A percentile compares a stretch with the other conserved stretches of the same genome.
These are phyloP conservation scores for Babjeviella inositovora DNA, from an alignment of 805 yeast genomes.

Conservation along the genomic window DNA sequence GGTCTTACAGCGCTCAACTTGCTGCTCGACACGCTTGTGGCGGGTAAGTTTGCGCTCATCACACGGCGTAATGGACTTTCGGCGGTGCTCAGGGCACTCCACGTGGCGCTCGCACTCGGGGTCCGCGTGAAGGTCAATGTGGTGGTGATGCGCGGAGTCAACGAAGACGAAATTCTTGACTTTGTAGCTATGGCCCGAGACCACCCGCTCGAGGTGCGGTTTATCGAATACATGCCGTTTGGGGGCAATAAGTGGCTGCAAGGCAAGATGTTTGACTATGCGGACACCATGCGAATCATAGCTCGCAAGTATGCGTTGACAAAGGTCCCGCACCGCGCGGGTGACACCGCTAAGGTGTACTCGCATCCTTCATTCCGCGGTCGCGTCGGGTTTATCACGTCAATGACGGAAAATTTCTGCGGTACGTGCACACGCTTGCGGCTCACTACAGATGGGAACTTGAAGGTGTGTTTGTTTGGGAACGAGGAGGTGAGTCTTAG, in stretches of 20 bases:
- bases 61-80: conserved; percentile 32
- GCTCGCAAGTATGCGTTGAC: conserved; percentile 9
- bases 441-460: conserved; percentile 34
- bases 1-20: conserved; percentile 32
- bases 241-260: conserved; percentile 36
- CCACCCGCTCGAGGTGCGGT: conserved; percentile 26
- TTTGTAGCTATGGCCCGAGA: conserved; percentile 23
- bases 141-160: conserved; percentile 29
- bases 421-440: conserved; percentile 33
- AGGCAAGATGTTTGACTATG: conserved; percentile 23
- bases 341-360: conserved; percentile 35
- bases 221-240: conserved; percentile 45
- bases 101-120: conserved; percentile 23
- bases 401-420: conserved; percentile 39
- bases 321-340: conserved; percentile 9
- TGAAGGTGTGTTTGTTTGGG: conserved; percentile 38
- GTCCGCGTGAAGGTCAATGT: conserved; percentile 29
- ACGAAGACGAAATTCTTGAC: conserved; percentile 33
- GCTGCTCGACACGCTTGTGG: conserved; percentile 30
- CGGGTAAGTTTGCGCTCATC: conserved; percentile 29
- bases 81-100: conserved; percentile 24
- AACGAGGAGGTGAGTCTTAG: conserved; percentile 30
- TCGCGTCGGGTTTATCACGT: conserved; percentile 32
- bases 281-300: conserved; percentile 21
- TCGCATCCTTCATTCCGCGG: conserved; percentile 24